phyloP scores from a whole-genome alignment of 495 filamentous ascomycete genomes.

The Zalerion maritima region DNA sequence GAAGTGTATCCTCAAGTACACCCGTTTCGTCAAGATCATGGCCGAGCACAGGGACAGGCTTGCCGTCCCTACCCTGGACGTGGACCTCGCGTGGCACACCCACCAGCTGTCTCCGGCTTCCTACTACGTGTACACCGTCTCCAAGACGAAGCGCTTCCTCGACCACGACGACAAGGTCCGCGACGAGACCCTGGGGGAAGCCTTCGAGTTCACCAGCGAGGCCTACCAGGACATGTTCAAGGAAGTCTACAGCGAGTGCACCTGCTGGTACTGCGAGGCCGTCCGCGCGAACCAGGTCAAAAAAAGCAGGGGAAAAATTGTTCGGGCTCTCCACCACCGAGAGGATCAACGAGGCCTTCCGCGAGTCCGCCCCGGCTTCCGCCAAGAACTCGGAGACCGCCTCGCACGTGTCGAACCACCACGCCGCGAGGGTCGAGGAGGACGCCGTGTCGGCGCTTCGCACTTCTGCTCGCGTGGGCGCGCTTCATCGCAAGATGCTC shows the following conservation, averaged over 20 bases:
- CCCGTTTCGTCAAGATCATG: conserved; percentile 45
- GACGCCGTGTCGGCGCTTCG: conserved; percentile 33
- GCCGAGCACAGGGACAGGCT: conserved; percentile 26
- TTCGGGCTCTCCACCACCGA: conserved; percentile 30
- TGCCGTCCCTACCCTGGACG: conserved; percentile 54
- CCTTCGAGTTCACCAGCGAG: conserved; percentile 64
- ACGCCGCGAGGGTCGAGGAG: conserved; percentile 28
- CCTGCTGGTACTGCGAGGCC: conserved; percentile 23
- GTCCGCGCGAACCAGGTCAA: conserved; percentile 49
- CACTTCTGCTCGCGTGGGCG: conserved; percentile 35
- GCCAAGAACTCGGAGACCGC: conserved; percentile 39
- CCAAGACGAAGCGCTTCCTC: conserved; percentile 25
- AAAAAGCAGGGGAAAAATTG: conserved; percentile 18
- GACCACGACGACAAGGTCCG: conserved; percentile 53
- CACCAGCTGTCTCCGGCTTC: conserved; percentile 31
- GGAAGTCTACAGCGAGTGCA: conserved; percentile 47
- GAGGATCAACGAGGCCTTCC: conserved; percentile 38
- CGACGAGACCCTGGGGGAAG: conserved; percentile 36
- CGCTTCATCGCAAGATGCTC: conserved; percentile 32
- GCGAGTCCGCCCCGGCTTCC: conserved; percentile 37
- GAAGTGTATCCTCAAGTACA: conserved; percentile 43
- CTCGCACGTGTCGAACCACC: conserved; percentile 64
- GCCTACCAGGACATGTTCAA: conserved; percentile 47
- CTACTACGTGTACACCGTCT: conserved; percentile 33
- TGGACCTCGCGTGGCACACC: conserved; percentile 54